These are phyloP conservation scores for Trichoderma erinaceum DNA, from an alignment of 495 filamentous ascomycete genomes.

Conservation along the genomic window DNA sequence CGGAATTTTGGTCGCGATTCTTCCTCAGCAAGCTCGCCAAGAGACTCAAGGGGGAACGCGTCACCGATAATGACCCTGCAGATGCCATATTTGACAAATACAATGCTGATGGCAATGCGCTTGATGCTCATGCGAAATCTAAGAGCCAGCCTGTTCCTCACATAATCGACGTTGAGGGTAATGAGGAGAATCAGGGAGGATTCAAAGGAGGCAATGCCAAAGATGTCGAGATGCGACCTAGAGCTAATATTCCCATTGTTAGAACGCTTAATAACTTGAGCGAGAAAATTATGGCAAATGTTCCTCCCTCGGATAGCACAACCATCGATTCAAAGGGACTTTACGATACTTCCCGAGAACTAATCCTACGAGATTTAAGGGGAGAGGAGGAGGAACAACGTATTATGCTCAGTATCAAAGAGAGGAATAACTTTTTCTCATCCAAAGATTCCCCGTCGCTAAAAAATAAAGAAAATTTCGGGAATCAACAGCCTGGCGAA, in stretches of 20 bases:
- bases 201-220: slow-evolving; percentile 70
- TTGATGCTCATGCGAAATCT: slow-evolving; percentile 41
- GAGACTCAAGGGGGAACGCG: slow-evolving; percentile 81
- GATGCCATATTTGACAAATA: slow-evolving; percentile 82
- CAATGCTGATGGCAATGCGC: slow-evolving; percentile 60
- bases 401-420: slow-evolving; percentile 79
- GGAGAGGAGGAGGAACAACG: slow-evolving; percentile 64
- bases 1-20: slow-evolving; percentile 86
- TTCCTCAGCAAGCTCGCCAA: slow-evolving; percentile 86
- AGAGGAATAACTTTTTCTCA: slow-evolving; percentile 75
- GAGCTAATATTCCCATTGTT: slow-evolving; percentile 55
- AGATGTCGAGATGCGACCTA: slow-evolving; percentile 80
- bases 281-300: slow-evolving; percentile 83
- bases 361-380: slow-evolving; percentile 77
- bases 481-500: slow-evolving; percentile 58
- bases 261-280: slow-evolving; percentile 78
- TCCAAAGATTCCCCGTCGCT: slow-evolving; percentile 49
- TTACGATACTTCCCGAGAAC: slow-evolving; percentile 28
- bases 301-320: slow-evolving; percentile 72
- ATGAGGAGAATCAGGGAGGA: slow-evolving; percentile 76
- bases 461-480: slow-evolving; percentile 53
- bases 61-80: slow-evolving; percentile 63
- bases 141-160: slow-evolving; percentile 65
- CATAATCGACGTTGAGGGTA: slow-evolving; percentile 86
- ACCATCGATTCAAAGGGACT: slow-evolving; percentile 46